These are phyloP conservation scores for Suhomyces vadensis DNA, from an alignment of 805 yeast genomes.

Conservation along the genomic window DNA sequence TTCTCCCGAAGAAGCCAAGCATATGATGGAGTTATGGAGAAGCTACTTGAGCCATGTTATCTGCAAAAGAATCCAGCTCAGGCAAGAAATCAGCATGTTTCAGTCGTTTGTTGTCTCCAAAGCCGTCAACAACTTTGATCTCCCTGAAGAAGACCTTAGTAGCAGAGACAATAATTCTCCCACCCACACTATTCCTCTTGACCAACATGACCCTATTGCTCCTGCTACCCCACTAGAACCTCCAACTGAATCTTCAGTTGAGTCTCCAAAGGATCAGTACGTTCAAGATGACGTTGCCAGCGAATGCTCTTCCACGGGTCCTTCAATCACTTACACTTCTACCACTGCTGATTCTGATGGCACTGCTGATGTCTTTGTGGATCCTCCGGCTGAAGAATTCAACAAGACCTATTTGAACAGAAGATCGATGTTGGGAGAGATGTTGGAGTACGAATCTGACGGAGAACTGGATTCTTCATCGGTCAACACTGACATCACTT, in stretches of 20 bases:
- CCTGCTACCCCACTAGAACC: no score
- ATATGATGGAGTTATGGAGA: conserved; percentile 30
- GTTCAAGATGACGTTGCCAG: background rate
- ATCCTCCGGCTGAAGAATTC: conserved; percentile 26
- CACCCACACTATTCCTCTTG: background rate
- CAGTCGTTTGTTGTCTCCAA: conserved; percentile 21
- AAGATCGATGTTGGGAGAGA: conserved; percentile 44
- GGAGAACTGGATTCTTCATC: conserved; percentile 15
- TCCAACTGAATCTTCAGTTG: no score
- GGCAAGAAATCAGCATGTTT: conserved; percentile 42
- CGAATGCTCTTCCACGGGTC: background rate
- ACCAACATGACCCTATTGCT: no score
- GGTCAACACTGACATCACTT: background rate
- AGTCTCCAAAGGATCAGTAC: background rate
- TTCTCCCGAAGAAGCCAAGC: conserved; percentile 2
- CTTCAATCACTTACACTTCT: background rate
- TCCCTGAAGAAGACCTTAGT: conserved; percentile 6
- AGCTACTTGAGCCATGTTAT: conserved; percentile 36
- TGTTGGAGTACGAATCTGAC: conserved; percentile 45
- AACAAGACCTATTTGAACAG: conserved; percentile 30
- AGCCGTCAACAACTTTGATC: background rate
- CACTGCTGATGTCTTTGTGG: conserved; percentile 8
- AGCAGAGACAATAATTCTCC: no score
- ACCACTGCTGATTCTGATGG: conserved; percentile 7
- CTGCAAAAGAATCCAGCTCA: conserved; percentile 37